Percentiles rank a stretch among this genome's conserved stretches.
These are phyloP conservation scores for Neurospora africana DNA, from an alignment of 495 filamentous ascomycete species.

Conservation along the genomic window DNA sequence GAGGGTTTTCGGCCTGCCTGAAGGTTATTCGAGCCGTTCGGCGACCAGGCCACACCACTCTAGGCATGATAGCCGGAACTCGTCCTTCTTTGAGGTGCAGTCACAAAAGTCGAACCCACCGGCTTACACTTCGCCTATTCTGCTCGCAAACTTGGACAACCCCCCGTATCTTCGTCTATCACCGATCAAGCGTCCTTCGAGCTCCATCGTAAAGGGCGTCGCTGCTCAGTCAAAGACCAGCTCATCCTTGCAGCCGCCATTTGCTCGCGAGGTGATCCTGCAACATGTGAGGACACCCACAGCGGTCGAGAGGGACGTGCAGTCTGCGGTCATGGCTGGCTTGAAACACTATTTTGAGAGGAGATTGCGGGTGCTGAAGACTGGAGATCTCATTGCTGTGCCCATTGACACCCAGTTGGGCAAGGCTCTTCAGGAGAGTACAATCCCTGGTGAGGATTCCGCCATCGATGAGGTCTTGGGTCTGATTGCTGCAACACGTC, in stretches of 20 bases:
- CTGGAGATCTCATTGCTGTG: slow-evolving; percentile 78
- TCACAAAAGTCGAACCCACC: slow-evolving; percentile 43
- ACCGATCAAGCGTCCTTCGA: slow-evolving; percentile 41
- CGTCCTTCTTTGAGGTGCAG: slow-evolving; percentile 47
- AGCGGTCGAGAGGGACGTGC: slow-evolving; percentile 71
- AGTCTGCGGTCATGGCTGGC: slow-evolving; percentile 71
- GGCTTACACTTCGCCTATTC: slow-evolving; percentile 72
- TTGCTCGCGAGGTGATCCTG: slow-evolving; percentile 85
- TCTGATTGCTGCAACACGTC: slow-evolving; percentile 27
- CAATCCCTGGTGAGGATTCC: slow-evolving; percentile 44
- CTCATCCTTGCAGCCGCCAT: slow-evolving; percentile 52
- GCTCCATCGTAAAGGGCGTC: slow-evolving; percentile 21
- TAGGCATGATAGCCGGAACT: slow-evolving; percentile 37
- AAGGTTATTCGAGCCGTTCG: slow-evolving; percentile 47
- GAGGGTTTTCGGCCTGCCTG: slow-evolving; percentile 78
- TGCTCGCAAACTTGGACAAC: slow-evolving; percentile 72
- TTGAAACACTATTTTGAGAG: slow-evolving; percentile 79
- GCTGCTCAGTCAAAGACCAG: slow-evolving; percentile 36
- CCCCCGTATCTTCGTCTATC: slow-evolving; percentile 66
- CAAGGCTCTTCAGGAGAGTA: slow-evolving; percentile 56
- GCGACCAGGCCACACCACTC: slow-evolving; percentile 42
- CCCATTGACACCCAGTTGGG: slow-evolving; percentile 76
- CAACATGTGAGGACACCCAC: slow-evolving; percentile 81
- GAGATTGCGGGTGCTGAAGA: slow-evolving; percentile 65
- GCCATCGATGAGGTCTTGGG: slow-evolving; percentile 53